Percentiles rank a stretch among this genome's conserved stretches.
Evolutionary conservation across 2,329 filamentous ascomycete species (phyloP).

Genomic region (Hymenoscyphus occultus): DNA sequence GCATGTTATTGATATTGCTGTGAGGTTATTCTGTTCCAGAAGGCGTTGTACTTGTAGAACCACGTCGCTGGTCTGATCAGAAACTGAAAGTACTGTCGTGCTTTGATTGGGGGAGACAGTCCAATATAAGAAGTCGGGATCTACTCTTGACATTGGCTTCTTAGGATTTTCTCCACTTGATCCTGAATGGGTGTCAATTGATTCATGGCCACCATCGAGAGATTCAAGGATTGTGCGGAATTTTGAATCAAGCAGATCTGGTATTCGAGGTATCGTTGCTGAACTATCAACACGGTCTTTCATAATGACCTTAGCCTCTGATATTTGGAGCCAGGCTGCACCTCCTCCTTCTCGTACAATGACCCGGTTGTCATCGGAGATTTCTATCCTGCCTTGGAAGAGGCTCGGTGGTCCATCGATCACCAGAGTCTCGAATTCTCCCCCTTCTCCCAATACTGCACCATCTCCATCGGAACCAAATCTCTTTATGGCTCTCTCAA

Average conservation of each 20-base stretch:
- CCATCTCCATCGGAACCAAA: conserved; percentile 67
- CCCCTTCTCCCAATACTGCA: conserved; percentile 83
- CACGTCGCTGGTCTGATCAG: conserved; percentile 48
- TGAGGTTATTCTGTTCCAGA: conserved; percentile 39
- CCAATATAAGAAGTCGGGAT: conserved; percentile 13
- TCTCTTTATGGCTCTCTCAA: conserved; percentile 55
- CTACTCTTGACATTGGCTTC: not conserved
- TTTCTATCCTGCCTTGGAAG: conserved; percentile 68
- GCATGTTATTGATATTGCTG: conserved; percentile 48
- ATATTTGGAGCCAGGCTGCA: conserved; percentile 67
- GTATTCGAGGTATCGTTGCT: conserved; percentile 48
- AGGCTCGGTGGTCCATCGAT: conserved; percentile 71
- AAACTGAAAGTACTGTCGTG: conserved; percentile 36
- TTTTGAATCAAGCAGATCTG: conserved; percentile 62
- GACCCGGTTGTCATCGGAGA: conserved; percentile 52
- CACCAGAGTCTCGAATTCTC: conserved; percentile 93
- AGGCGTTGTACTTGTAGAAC: conserved; percentile 44
- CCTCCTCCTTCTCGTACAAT: conserved; percentile 70
- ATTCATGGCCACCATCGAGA: conserved; percentile 10
- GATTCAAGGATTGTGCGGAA: conserved; percentile 44
- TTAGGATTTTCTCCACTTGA: not conserved
- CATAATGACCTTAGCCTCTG: conserved; percentile 47
- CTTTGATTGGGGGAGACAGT: conserved; percentile 17
- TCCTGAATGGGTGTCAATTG: not conserved
- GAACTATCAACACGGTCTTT: conserved; percentile 41